Evolutionary conservation across 192 early-diverging fungal genomes (phyloP).

Genomic region (Phlyctochytrium bullatum): DNA sequence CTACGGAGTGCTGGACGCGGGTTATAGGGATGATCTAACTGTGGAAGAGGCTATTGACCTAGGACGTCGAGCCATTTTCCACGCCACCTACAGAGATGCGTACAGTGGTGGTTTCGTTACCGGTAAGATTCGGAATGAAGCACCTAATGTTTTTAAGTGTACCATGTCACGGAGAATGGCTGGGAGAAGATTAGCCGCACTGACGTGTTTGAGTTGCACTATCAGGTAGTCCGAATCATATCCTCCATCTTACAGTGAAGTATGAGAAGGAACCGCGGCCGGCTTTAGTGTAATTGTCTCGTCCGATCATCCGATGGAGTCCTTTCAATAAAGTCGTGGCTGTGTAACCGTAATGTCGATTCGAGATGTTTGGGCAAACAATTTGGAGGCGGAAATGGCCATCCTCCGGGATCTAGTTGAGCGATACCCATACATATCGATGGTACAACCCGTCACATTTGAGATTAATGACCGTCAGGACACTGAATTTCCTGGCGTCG

Average conservation of each 20-base stretch:
- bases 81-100: slow-evolving; percentile 93
- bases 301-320: no score
- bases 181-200: slow-evolving; percentile 83
- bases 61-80: slow-evolving; percentile 87
- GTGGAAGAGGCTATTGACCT: slow-evolving; percentile 87
- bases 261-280: slow-evolving; percentile 23
- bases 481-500: slow-evolving; percentile 99
- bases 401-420: slow-evolving; percentile 84
- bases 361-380: slow-evolving; percentile 76
- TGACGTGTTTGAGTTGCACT: slow-evolving; percentile 86
- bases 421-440: slow-evolving; percentile 90
- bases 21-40: slow-evolving; percentile 78
- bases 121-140: slow-evolving; percentile 32
- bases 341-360: slow-evolving; percentile 13
- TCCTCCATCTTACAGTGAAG: not conserved
- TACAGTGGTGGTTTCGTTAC: slow-evolving; percentile 86
- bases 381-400: slow-evolving; percentile 91
- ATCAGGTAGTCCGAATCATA: slow-evolving; percentile 25
- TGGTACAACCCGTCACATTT: slow-evolving; percentile 60
- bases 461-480: slow-evolving; percentile 60
- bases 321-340: no score
- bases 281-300: slow-evolving; percentile 14
- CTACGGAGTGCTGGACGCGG: slow-evolving; percentile 94
- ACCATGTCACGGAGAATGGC: slow-evolving; percentile 87
- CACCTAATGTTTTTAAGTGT: slow-evolving; percentile 56